Conservation (phyloP, 768 basidiomycete genomes). For the Psilocybe sp. region DNA sequence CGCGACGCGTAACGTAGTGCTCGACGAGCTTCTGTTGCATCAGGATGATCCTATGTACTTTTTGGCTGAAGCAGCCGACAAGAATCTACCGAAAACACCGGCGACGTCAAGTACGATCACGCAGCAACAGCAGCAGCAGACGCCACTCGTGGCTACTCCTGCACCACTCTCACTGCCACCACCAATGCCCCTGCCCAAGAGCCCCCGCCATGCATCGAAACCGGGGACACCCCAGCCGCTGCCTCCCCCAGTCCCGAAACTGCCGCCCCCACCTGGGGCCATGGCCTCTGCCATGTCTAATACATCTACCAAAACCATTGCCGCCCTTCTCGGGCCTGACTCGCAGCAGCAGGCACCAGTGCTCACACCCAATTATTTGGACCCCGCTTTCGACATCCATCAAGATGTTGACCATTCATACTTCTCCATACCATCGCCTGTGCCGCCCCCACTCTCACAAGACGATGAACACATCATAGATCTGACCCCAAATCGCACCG, state of each 20-base stretch:
- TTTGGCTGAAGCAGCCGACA: constrained; percentile 25
- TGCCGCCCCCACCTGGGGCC: background rate
- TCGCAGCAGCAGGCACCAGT: background rate
- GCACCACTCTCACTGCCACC: background rate
- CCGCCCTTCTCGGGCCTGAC: background rate
- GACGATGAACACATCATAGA: background rate
- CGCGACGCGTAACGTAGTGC: constrained; percentile 46
- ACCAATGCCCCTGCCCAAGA: background rate
- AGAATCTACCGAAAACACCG: background rate
- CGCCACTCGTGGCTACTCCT: background rate
- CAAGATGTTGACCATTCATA: constrained; percentile 36
- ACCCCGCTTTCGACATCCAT: constrained; percentile 17
- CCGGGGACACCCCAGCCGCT: background rate
- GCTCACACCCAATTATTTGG: background rate
- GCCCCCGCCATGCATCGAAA: background rate
- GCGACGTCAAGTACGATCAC: constrained; percentile 1
- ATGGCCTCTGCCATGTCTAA: background rate
- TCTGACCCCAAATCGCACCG: constrained; percentile 13
- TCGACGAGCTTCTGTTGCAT: constrained; percentile 63
- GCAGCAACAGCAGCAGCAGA: background rate
- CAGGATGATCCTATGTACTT: constrained; percentile 74
- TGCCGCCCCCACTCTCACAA: constrained; percentile 7
- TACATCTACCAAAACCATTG: constrained; percentile 3
- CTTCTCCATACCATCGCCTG: constrained; percentile 18
- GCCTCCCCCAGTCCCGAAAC: background rate